Conservation (phyloP, 371 early-diverging fungal species). For the Mortierella sp. region DNA sequence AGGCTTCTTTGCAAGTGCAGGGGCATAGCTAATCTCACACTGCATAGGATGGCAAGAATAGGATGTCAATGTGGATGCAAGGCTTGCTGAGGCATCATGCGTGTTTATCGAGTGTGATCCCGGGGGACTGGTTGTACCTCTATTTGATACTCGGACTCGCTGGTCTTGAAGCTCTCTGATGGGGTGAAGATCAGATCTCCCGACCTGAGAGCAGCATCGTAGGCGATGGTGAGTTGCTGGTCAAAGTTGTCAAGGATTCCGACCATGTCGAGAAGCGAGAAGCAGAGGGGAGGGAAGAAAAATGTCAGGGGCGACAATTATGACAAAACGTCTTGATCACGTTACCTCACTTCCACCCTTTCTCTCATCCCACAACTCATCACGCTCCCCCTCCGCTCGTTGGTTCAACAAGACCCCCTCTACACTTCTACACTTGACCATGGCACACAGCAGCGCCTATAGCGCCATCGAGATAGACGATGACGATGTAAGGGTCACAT, state of each 20-base stretch:
- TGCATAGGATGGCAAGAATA: neutral
- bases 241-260: constrained; percentile 13
- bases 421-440: no score
- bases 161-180: constrained; percentile 21
- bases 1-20: constrained; percentile 61
- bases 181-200: constrained; percentile 36
- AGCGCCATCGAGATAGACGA: constrained; percentile 53
- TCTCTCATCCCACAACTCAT: no score
- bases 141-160: constrained; percentile 36
- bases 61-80: no score
- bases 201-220: constrained; percentile 20
- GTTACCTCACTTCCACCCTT: no score
- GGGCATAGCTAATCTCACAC: constrained; percentile 64
- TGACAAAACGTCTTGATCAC: no score
- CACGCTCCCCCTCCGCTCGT: no score
- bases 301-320: neutral
- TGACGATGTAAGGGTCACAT: constrained; percentile 22
- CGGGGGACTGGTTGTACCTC: no score
- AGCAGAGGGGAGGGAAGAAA: neutral
- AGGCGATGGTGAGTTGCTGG: constrained; percentile 10
- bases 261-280: constrained; percentile 7
- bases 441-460: constrained; percentile 34
- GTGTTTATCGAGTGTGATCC: no score
- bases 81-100: no score
- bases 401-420: no score